A percentile compares a stretch with the other conserved stretches of the same genome.
These are phyloP conservation scores for Dothistroma septosporum DNA, from an alignment of 2,329 filamentous ascomycete genomes.

Conservation along the genomic window DNA sequence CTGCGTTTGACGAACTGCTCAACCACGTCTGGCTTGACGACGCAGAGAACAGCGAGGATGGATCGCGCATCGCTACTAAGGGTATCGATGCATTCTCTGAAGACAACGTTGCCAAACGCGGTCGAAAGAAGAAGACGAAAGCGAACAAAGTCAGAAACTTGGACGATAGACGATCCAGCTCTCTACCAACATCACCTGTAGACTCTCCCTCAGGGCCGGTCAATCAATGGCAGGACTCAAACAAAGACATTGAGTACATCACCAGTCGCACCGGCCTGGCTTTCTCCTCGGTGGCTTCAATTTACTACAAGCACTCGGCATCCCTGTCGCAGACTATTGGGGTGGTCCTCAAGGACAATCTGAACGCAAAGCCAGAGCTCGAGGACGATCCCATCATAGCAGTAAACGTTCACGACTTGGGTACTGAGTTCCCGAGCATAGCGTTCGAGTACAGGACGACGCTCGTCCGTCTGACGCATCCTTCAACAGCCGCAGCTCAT, in stretches of 20 bases:
- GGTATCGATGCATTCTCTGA: constrained; percentile 79
- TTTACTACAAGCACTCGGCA: constrained; percentile 57
- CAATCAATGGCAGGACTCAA: constrained; percentile 58
- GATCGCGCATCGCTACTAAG: constrained; percentile 51
- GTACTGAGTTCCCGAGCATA: constrained; percentile 52
- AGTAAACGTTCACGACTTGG: constrained; percentile 51
- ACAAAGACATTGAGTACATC: constrained; percentile 59
- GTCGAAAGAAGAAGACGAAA: constrained; percentile 46
- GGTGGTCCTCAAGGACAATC: constrained; percentile 46
- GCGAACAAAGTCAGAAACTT: constrained; percentile 35
- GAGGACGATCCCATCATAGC: constrained; percentile 20
- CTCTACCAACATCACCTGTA: constrained; percentile 28
- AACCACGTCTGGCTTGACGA: constrained; percentile 75
- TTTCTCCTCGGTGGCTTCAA: constrained; percentile 48
- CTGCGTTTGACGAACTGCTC: constrained; percentile 73
- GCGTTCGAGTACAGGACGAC: constrained; percentile 47
- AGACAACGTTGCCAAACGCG: constrained; percentile 46
- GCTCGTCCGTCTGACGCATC: constrained; percentile 54
- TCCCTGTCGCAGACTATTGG: constrained; percentile 54
- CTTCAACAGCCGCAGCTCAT: constrained; percentile 54
- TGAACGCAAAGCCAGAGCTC: constrained; percentile 12
- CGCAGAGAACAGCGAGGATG: constrained; percentile 49
- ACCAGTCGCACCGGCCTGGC: constrained; percentile 49
- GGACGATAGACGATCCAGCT: constrained; percentile 23
- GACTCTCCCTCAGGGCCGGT: constrained; percentile 15